These are phyloP conservation scores for Aspergillus unguis DNA, from an alignment of 2,329 filamentous ascomycete species.

Conservation along the genomic window DNA sequence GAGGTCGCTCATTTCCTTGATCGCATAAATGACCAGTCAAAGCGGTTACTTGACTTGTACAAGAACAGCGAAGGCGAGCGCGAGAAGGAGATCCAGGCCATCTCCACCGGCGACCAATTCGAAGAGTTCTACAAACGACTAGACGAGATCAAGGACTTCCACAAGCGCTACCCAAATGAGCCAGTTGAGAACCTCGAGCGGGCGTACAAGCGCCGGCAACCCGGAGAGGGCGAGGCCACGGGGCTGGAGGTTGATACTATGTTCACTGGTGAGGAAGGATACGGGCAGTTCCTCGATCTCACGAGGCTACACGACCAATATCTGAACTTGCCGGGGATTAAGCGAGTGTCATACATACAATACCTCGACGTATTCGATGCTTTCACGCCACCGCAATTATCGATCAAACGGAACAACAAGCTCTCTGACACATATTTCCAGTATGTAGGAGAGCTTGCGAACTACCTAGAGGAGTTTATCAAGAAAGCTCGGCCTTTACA, in stretches of 20 bases:
- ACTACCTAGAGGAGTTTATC: conserved; percentile 86
- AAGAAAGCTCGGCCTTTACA: conserved; percentile 80
- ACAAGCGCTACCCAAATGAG: conserved; percentile 88
- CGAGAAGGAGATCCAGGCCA: conserved; percentile 75
- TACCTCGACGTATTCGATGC: conserved; percentile 89
- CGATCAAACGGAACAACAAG: conserved; percentile 77
- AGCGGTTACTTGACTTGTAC: conserved; percentile 77
- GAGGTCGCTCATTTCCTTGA: conserved; percentile 82
- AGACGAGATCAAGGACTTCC: conserved; percentile 76
- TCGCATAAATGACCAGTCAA: conserved; percentile 82
- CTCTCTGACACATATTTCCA: conserved; percentile 88
- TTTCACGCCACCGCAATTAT: conserved; percentile 70
- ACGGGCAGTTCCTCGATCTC: conserved; percentile 87
- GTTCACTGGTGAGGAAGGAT: conserved; percentile 94
- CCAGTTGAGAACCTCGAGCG: conserved; percentile 92
- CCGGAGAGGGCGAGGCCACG: conserved; percentile 61
- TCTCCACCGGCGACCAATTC: conserved; percentile 81
- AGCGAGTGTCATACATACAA: conserved; percentile 83
- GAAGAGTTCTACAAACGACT: conserved; percentile 88
- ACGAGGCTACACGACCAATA: conserved; percentile 81
- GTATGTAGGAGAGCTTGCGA: conserved; percentile 75
- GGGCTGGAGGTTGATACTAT: conserved; percentile 76
- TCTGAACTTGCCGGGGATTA: conserved; percentile 82
- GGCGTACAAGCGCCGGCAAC: conserved; percentile 73
- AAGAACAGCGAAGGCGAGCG: conserved; percentile 70